Conservation (phyloP, 768 basidiomycete genomes). For the Gelatoporia subvermispora region DNA sequence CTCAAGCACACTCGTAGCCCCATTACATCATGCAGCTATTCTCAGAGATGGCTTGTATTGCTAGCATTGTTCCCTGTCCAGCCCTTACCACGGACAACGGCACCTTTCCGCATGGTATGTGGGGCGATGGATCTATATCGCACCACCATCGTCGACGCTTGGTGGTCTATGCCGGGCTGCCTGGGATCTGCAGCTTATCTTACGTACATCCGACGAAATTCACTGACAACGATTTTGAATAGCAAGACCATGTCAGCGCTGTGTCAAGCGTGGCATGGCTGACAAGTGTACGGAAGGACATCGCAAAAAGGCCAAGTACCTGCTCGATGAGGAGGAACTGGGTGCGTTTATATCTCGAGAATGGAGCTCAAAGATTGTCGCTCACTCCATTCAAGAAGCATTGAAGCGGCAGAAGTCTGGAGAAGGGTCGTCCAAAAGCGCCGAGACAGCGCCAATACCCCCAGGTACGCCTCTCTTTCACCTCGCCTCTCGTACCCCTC, state of each 20-base stretch:
- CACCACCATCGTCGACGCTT: no score
- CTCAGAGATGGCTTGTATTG: no score
- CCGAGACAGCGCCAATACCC: slow-evolving; percentile 12
- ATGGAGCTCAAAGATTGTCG: slow-evolving; percentile 22
- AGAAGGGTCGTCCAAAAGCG: slow-evolving; percentile 18
- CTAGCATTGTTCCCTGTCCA: no score
- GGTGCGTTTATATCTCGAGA: slow-evolving; percentile 40
- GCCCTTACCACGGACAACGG: no score
- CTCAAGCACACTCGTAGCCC: no score
- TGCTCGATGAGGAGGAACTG: slow-evolving; percentile 90
- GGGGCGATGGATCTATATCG: no score
- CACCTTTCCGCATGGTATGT: neutral
- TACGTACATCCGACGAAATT: neutral
- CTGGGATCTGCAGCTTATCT: slow-evolving; percentile 1
- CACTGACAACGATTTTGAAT: neutral
- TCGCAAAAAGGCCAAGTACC: slow-evolving; percentile 97
- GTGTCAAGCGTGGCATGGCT: slow-evolving; percentile 89
- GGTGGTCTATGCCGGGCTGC: no score
- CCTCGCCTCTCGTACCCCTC: slow-evolving; percentile 2
- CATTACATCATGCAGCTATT: neutral
- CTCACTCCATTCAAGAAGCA: slow-evolving; percentile 29
- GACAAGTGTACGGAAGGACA: slow-evolving; percentile 89
- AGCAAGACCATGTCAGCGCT: slow-evolving; percentile 96
- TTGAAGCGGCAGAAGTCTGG: slow-evolving; percentile 31
- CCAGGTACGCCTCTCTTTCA: slow-evolving; percentile 13